A percentile compares a stretch with the other conserved stretches of the same genome.
Evolutionary conservation across 2,329 filamentous ascomycete species (phyloP).

Genomic region (Claviceps pazoutovae): DNA sequence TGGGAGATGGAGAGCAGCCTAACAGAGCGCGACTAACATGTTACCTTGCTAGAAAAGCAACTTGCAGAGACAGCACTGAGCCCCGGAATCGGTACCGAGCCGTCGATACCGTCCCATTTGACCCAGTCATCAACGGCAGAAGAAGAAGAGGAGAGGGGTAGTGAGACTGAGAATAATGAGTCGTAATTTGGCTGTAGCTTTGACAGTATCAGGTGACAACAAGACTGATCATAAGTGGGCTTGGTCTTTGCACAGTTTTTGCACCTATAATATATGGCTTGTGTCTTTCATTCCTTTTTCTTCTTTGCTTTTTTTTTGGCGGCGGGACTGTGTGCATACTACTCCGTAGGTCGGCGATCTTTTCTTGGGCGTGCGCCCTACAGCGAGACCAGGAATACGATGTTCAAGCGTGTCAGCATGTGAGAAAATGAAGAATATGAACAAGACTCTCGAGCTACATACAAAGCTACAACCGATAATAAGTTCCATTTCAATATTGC

Average conservation of each 20-base stretch:
- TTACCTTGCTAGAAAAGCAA: constrained; percentile 32
- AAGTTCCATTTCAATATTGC: too few relatives aligned
- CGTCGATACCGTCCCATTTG: constrained; percentile 34
- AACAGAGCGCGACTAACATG: not conserved
- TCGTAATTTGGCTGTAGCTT: constrained; percentile 4
- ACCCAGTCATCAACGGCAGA: constrained; percentile 32
- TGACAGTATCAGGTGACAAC: not conserved
- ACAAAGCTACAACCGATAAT: too few relatives aligned
- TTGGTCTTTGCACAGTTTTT: not conserved
- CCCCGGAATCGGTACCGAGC: constrained; percentile 24
- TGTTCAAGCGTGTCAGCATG: too few relatives aligned
- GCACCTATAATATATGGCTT: not conserved
- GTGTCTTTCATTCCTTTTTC: too few relatives aligned
- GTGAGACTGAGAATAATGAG: constrained; percentile 8
- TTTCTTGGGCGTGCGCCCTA: too few relatives aligned
- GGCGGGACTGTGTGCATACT: not conserved
- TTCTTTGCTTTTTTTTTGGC: not conserved
- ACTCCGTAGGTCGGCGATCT: too few relatives aligned
- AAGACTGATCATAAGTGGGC: not conserved
- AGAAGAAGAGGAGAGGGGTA: constrained; percentile 19
- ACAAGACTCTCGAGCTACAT: too few relatives aligned
- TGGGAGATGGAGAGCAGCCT: not conserved
- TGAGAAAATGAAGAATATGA: too few relatives aligned
- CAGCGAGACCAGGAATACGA: too few relatives aligned
- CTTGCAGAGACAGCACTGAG: constrained; percentile 28